Conservation (phyloP, 768 basidiomycete genomes). For the Mycena metata region DNA sequence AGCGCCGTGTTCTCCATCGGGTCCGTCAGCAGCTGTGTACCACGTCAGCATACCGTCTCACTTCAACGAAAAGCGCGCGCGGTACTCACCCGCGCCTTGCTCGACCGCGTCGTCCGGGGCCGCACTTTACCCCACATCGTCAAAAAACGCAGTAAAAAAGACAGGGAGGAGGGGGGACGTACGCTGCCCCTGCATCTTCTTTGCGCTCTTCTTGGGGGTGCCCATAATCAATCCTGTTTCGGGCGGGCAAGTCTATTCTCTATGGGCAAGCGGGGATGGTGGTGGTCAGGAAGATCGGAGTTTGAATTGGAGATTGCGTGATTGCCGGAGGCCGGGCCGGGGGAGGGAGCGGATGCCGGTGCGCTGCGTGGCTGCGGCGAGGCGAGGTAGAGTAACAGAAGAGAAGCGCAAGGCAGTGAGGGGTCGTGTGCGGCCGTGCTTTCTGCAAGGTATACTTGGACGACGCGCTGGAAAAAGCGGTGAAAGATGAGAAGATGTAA, state of each 20-base stretch:
- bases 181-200: constrained; percentile 40
- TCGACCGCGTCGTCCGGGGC: constrained; percentile 70
- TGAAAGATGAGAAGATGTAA: no score
- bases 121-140: constrained; percentile 56
- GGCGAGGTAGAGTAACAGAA: background rate
- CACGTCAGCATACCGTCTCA: constrained; percentile 30
- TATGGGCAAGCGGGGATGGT: constrained; percentile 25
- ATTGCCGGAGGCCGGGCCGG: background rate
- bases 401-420: background rate
- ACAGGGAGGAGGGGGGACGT: constrained; percentile 7
- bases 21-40: constrained; percentile 61
- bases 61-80: constrained; percentile 38
- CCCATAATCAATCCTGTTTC: constrained; percentile 30
- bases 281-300: constrained; percentile 29
- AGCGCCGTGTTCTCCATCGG: constrained; percentile 74
- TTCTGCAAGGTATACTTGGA: background rate
- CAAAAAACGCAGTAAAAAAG: constrained; percentile 45
- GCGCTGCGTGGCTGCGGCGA: background rate
- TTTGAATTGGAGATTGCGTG: constrained; percentile 22
- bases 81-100: constrained; percentile 65
- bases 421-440: background rate
- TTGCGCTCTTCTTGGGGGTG: constrained; percentile 38
- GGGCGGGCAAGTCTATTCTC: constrained; percentile 21
- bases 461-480: background rate
- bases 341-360: no score